Conservation (phyloP, 75 land plant genomes). For the Selaginella moellendorffii region DNA sequence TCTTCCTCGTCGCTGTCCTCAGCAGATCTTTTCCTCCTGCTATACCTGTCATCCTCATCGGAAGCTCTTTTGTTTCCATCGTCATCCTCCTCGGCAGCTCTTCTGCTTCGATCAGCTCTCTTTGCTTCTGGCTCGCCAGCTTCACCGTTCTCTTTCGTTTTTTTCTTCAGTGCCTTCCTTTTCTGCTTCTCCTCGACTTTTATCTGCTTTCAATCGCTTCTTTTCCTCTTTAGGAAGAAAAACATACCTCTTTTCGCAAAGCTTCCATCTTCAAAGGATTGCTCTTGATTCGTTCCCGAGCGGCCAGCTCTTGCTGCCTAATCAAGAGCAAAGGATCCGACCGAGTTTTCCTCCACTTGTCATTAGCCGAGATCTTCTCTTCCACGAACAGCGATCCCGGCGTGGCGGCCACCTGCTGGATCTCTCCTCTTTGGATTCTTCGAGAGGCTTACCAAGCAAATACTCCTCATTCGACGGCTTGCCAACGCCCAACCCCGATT, state of each 20-base stretch:
- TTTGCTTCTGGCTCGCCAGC: not conserved
- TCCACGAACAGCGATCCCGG: slow-evolving; percentile 88
- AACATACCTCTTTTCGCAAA: slow-evolving; percentile 64
- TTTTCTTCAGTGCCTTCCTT: too few relatives aligned
- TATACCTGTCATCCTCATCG: too few relatives aligned
- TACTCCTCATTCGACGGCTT: slow-evolving; percentile 46
- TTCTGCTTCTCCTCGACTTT: slow-evolving; percentile 19
- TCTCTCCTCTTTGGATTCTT: slow-evolving; percentile 16
- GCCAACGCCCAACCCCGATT: slow-evolving; percentile 83
- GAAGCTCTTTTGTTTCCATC: too few relatives aligned
- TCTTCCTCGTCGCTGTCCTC: not conserved
- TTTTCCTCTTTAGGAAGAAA: too few relatives aligned
- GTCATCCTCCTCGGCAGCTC: not conserved
- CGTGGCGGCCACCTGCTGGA: slow-evolving; percentile 32
- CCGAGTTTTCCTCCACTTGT: slow-evolving; percentile 91
- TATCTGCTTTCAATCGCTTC: too few relatives aligned
- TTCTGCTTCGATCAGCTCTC: slow-evolving; percentile 3
- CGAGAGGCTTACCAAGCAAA: slow-evolving; percentile 29
- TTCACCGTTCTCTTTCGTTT: slow-evolving; percentile 29
- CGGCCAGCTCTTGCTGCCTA: slow-evolving; percentile 85
- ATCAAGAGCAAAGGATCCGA: slow-evolving; percentile 86
- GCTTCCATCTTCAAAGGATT: slow-evolving; percentile 88
- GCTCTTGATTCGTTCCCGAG: slow-evolving; percentile 65
- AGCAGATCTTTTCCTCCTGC: too few relatives aligned
- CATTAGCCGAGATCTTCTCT: slow-evolving; percentile 89